Conservation (phyloP, 1,139 yeast genomes). For the Diutina pseudorugosa region DNA sequence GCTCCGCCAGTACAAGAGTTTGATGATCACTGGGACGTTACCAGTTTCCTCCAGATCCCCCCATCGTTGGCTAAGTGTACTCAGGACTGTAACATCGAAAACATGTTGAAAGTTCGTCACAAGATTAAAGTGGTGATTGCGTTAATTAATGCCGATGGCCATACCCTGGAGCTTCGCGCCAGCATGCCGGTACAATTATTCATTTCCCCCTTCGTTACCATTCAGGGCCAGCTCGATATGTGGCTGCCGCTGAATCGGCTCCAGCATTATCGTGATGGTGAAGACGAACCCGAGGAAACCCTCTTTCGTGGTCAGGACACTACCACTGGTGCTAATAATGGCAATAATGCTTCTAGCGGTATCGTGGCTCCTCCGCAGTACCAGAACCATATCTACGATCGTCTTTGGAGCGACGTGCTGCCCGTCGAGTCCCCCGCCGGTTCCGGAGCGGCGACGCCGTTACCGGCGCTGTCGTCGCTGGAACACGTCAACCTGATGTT, state of each 20-base stretch:
- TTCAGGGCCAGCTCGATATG: slow-evolving; percentile 27
- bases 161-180: slow-evolving; percentile 65
- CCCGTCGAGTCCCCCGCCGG: slow-evolving; percentile 43
- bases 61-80: slow-evolving; percentile 62
- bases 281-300: slow-evolving; percentile 18
- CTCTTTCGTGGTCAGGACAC: slow-evolving; percentile 17
- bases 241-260: slow-evolving; percentile 1
- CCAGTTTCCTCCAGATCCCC: slow-evolving; percentile 51
- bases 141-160: slow-evolving; percentile 61
- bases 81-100: slow-evolving; percentile 67
- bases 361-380: slow-evolving; percentile 84
- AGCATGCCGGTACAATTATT: slow-evolving; percentile 57
- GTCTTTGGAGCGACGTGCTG: slow-evolving; percentile 65
- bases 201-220: slow-evolving; percentile 73
- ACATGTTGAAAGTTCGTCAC: slow-evolving; percentile 55
- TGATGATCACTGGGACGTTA: slow-evolving; percentile 73
- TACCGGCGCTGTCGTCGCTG: neutral
- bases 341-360: slow-evolving; percentile 16
- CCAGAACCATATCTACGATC: slow-evolving; percentile 74
- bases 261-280: slow-evolving; percentile 3
- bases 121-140: slow-evolving; percentile 56
- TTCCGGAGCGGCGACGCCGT: slow-evolving; percentile 43
- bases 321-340: slow-evolving; percentile 4
- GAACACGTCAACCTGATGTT: slow-evolving; percentile 22
- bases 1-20: slow-evolving; percentile 26